Evolutionary conservation across 2,329 filamentous ascomycete species (phyloP), one percentile per base, ranked within the genome.

Genomic region (Penicillium olsonii): DNA sequence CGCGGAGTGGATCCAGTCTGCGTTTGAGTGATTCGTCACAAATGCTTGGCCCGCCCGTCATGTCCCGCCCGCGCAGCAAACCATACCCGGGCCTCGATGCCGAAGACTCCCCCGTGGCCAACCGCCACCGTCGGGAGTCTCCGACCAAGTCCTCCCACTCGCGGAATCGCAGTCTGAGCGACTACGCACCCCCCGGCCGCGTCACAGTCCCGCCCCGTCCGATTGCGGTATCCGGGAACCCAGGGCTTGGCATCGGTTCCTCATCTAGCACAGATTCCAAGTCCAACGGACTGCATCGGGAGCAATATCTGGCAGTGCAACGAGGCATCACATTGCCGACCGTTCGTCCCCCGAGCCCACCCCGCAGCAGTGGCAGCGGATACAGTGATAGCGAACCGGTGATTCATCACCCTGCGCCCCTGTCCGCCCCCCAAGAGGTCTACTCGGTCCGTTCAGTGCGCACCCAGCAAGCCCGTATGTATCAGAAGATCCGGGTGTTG

Each of bases 91-190:
- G 69, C 24, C 64, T 66, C 42, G 68, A 69, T 44, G 63, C 62
- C 24, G 57, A 68, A 38, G 59, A 65, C 40, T 43, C 61, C 18
- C 52, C 57, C 24, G 54, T 57, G 18, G 52, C 53, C 1, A 53
- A 29, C 54, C 59, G 46, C 46, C 52, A 45, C 61, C 57, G 50
- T 42, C 64, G 64, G 24, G 69, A 69, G 15, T 55, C 55, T 10
- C 60, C 60, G 31, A 61, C 57, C 47, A 68, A 60, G 12, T 88
- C 90, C 68, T 76, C 77, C 10, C 82, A 90, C 68, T 76, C 77
- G 11, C 82, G 88, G 51, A 91, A 94, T 68, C 82, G 92, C 61
- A 96, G 92, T 69, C 75, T 94, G 20, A 96, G 91, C 74, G 92
- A 96, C 57, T 96, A 95, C 69, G 80, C 84, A 0, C 90, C 91